phyloP scores from a whole-genome alignment of 352 stramenopile species.

The Globisporangium rhizosaccharum region DNA sequence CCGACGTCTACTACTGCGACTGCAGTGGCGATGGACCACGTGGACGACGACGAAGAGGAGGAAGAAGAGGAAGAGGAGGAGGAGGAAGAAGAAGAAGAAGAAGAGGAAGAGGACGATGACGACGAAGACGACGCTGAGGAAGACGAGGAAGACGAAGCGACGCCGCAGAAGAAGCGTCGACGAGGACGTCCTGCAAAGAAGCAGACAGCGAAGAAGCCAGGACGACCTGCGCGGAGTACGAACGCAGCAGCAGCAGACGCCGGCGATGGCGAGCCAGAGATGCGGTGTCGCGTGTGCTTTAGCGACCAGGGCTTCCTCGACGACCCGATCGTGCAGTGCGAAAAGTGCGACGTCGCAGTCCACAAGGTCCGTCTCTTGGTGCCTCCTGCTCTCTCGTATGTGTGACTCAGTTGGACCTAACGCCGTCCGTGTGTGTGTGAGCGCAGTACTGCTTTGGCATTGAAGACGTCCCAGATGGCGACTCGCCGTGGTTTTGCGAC shows the following conservation, averaged over 20 bases:
- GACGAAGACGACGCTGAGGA: slow-evolving; percentile 25
- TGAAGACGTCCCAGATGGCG: slow-evolving; percentile 66
- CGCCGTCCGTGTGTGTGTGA: not conserved
- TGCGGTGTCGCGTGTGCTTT: slow-evolving; percentile 88
- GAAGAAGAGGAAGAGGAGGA: slow-evolving; percentile 39
- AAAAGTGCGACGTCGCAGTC: slow-evolving; percentile 78
- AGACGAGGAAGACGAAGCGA: slow-evolving; percentile 25
- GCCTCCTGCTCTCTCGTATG: not conserved
- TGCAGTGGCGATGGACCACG: slow-evolving; percentile 13
- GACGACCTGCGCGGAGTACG: slow-evolving; percentile 16
- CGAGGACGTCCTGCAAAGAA: slow-evolving; percentile 14
- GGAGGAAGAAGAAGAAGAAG: slow-evolving; percentile 44
- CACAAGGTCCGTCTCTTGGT: slow-evolving; percentile 55
- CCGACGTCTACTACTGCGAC: slow-evolving; percentile 19
- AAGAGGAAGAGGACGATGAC: slow-evolving; percentile 36
- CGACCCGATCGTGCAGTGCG: slow-evolving; percentile 85
- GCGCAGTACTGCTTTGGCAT: slow-evolving; percentile 86
- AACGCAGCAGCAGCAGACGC: not conserved
- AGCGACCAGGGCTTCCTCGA: slow-evolving; percentile 84
- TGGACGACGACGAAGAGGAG: slow-evolving; percentile 9
- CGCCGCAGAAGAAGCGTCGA: slow-evolving; percentile 19
- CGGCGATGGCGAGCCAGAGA: slow-evolving; percentile 61
- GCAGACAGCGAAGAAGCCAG: slow-evolving; percentile 20
- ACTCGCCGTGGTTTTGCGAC: slow-evolving; percentile 84
- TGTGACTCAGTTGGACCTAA: not conserved